Conservation (phyloP, 1,284 basidiomycete genomes). For the Boletus semigastroideus region DNA sequence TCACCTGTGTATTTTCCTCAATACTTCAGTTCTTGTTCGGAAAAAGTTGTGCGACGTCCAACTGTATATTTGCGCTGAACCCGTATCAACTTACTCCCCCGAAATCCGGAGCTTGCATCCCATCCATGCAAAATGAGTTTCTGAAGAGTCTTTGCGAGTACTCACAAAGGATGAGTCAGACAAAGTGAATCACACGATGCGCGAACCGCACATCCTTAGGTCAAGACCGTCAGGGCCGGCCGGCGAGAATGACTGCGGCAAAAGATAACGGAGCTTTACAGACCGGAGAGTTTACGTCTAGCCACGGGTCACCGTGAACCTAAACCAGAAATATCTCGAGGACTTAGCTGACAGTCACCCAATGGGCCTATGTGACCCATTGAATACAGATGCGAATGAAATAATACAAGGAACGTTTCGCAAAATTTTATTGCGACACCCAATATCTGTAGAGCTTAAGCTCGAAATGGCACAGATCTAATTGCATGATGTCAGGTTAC, state of each 20-base stretch:
- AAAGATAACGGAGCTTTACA: constrained; percentile 6
- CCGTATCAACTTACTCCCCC: neutral
- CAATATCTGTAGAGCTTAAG: neutral
- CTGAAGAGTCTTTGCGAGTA: neutral
- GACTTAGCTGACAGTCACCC: neutral
- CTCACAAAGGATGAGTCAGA: neutral
- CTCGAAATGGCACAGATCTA: constrained; percentile 7
- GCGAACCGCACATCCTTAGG: neutral
- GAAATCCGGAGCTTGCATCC: neutral
- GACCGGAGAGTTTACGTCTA: constrained; percentile 13
- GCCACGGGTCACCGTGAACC: constrained; percentile 1
- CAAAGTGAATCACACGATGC: neutral
- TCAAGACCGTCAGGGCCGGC: constrained; percentile 2
- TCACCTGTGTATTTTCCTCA: neutral
- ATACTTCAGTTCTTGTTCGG: neutral
- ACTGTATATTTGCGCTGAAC: neutral
- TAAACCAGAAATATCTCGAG: neutral
- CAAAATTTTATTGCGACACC: neutral
- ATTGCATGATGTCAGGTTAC: constrained; percentile 13
- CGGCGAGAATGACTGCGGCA: neutral
- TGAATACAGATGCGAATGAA: constrained; percentile 7
- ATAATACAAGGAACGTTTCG: constrained; percentile 12
- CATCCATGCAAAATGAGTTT: neutral
- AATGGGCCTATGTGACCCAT: neutral
- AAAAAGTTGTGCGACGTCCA: neutral